A percentile compares a stretch with the other conserved stretches of the same genome.
Evolutionary conservation across 2,329 filamentous ascomycete genomes (phyloP).

Genomic region (Neonectria punicea): DNA sequence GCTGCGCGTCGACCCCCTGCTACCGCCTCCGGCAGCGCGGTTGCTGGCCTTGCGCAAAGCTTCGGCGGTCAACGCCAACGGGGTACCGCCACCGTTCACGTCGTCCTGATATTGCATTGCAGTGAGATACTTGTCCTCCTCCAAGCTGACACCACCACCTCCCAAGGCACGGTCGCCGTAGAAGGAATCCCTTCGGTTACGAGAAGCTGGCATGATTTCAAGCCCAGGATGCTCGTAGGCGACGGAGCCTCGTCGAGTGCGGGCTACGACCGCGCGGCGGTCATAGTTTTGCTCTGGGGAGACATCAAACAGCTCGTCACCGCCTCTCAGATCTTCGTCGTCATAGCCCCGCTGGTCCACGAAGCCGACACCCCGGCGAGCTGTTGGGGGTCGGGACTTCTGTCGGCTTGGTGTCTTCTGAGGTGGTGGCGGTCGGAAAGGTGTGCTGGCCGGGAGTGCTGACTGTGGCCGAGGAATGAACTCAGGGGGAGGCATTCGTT

Average conservation of each 20-base stretch:
- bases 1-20: constrained; percentile 68
- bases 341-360: constrained; percentile 47
- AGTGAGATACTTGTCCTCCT: constrained; percentile 52
- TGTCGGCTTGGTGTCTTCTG: constrained; percentile 41
- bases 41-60: constrained; percentile 62
- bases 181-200: constrained; percentile 53
- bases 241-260: constrained; percentile 49
- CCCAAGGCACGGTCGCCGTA: constrained; percentile 51
- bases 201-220: constrained; percentile 52
- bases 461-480: constrained; percentile 51
- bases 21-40: constrained; percentile 57
- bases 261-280: constrained; percentile 46
- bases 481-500: constrained; percentile 61
- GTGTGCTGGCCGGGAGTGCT: constrained; percentile 42
- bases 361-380: constrained; percentile 48
- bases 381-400: constrained; percentile 46
- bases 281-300: constrained; percentile 50
- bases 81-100: constrained; percentile 57
- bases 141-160: constrained; percentile 48
- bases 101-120: constrained; percentile 63
- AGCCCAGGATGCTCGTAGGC: constrained; percentile 53
- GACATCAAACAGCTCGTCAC: constrained; percentile 52
- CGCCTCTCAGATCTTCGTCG: constrained; percentile 52
- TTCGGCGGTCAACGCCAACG: constrained; percentile 65
- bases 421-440: constrained; percentile 45